phyloP scores from a whole-genome alignment of 495 filamentous ascomycete genomes.

The Symbiotaphrina buchneri region DNA sequence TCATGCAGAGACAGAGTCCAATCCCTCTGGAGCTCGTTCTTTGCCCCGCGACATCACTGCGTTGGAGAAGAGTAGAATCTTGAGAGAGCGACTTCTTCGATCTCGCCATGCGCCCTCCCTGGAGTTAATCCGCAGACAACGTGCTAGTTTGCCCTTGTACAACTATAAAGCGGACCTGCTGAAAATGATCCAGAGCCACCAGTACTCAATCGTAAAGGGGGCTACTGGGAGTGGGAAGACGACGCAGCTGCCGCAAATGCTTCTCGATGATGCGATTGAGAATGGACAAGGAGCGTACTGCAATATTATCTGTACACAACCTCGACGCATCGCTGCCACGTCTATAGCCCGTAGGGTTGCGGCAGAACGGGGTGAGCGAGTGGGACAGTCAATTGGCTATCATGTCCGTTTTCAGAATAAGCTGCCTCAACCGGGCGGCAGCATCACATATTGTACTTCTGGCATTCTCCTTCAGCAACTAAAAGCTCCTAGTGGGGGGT shows the following conservation, averaged over 20 bases:
- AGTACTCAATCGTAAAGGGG: slow-evolving; percentile 28
- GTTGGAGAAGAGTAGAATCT: slow-evolving; percentile 6
- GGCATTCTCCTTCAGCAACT: slow-evolving; percentile 29
- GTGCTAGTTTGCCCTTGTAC: slow-evolving; percentile 25
- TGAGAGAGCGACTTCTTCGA: slow-evolving; percentile 11
- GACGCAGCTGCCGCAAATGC: slow-evolving; percentile 36
- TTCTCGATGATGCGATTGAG: slow-evolving; percentile 27
- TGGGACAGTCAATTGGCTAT: slow-evolving; percentile 28
- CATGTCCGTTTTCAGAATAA: slow-evolving; percentile 26
- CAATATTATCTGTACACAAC: slow-evolving; percentile 35
- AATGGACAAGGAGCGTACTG: slow-evolving; percentile 17
- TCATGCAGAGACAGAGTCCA: slow-evolving; percentile 3
- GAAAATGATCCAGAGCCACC: slow-evolving; percentile 21
- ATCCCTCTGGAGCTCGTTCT: slow-evolving; percentile 7
- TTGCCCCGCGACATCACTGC: no score
- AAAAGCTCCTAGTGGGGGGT: slow-evolving; percentile 16
- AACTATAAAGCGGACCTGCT: slow-evolving; percentile 19
- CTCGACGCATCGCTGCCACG: slow-evolving; percentile 30
- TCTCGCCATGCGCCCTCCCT: slow-evolving; percentile 13
- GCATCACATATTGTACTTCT: slow-evolving; percentile 34
- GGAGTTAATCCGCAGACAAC: slow-evolving; percentile 14
- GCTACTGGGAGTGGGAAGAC: slow-evolving; percentile 38
- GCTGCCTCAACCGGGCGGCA: slow-evolving; percentile 15
- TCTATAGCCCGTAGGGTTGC: slow-evolving; percentile 31
- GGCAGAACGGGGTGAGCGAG: slow-evolving; percentile 22